Evolutionary conservation across 306 rosid genomes (phyloP), one percentile per base, ranked within the genome.

Genomic region (Crataegus laevigata): DNA sequence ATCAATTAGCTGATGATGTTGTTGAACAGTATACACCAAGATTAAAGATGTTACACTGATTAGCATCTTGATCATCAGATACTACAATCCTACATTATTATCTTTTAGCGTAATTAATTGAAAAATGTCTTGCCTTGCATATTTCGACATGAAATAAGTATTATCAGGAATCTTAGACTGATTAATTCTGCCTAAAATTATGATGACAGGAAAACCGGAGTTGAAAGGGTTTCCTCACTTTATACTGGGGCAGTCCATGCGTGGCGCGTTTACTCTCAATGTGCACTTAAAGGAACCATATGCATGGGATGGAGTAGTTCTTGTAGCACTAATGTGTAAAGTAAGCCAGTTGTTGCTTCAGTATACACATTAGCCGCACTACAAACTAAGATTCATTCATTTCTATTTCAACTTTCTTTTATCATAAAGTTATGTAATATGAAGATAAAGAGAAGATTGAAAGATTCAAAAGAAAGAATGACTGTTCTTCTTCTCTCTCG

Each of bases 291-390:
- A 88, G 87, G 89, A 91, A 77, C 93, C 96, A 47, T 62, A 77
- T 69, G 79, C 79, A 52, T 94, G 93, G 97, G 96, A 90, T 76
- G 98, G 96, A 42, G 78, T 90, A 29, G 78, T 94, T 76, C 98
- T 94, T 55, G 96, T 91, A 50, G 98, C 98, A 59, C 97, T 96
- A 32, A 94, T 94, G 98, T 94, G 97, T 83, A 94, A 91, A 86
- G 98, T 91, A 86, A 75, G 93, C 55, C 21, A 43, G 54, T 45
- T 68, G 29, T 62, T 66, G 43, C 26, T 62, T 71, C 25, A 17
- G 2, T 9, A 13, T 40, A 24, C 19, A 19, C 66, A 75, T 75
- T 11, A n/a, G 13, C 25, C 3, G 18, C 18, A 43, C 18, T 43
- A 43, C 14, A 38, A 43, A 43, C 51, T 3, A 58, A 1, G 47